Conservation (phyloP, 2,329 filamentous ascomycete species). For the Leptographium wingfieldii region DNA sequence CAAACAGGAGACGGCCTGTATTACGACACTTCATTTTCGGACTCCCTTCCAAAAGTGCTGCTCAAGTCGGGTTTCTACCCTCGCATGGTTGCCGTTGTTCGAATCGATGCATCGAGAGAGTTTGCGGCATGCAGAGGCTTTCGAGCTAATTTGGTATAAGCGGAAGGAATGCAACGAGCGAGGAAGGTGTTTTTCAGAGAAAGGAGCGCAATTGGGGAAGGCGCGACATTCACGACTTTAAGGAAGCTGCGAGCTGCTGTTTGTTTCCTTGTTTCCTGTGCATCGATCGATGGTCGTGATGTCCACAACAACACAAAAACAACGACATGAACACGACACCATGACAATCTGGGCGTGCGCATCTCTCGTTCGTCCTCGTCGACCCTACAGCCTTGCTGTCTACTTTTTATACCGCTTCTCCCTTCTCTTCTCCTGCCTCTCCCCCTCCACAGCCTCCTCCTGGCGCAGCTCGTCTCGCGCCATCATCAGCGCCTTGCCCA, state of each 20-base stretch:
- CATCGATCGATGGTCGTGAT: background rate
- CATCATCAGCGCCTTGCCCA: slow-evolving; percentile 48
- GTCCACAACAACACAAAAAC: background rate
- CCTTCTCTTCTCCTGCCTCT: background rate
- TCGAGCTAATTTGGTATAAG: background rate
- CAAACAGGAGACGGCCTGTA: background rate
- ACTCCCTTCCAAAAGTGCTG: too few species aligned
- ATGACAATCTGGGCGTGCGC: background rate
- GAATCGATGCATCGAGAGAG: background rate
- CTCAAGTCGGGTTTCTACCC: too few species aligned
- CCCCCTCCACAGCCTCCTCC: slow-evolving; percentile 18
- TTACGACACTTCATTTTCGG: background rate
- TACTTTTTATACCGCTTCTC: background rate
- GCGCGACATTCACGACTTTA: background rate
- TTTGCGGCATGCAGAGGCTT: background rate
- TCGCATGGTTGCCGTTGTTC: background rate
- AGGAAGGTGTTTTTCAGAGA: background rate
- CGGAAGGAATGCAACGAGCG: background rate
- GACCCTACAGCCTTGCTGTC: background rate
- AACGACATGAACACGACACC: background rate
- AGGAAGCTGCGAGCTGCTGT: background rate
- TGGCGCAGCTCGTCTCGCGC: slow-evolving; percentile 39
- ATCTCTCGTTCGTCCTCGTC: background rate
- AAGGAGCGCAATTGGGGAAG: background rate
- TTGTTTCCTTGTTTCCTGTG: background rate